Evolutionary conservation across 2,329 filamentous ascomycete species (phyloP), one percentile per base, ranked within the genome.

Genomic region (Aspergillus aculeatus): DNA sequence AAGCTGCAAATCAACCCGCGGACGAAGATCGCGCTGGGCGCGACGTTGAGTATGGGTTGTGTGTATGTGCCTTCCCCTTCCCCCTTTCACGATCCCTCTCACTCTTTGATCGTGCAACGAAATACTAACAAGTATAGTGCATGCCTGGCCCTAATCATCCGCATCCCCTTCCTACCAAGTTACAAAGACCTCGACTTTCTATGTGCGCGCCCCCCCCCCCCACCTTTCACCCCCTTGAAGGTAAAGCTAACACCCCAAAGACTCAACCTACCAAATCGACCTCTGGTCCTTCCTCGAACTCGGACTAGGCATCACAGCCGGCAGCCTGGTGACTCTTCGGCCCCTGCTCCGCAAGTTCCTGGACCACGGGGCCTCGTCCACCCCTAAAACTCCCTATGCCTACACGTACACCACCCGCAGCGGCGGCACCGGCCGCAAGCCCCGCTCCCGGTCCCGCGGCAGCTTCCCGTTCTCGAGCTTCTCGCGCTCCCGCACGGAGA

Each of bases 21-120:
- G 56, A 81, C 78, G 3, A 86, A 85, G 65, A 21, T 81, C 4
- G 76, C 82, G 2, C 73, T 86, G 10, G 78, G 78, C 12, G 74
- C 76, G 2, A 76, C 86, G 23, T 74, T 86, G 29, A 76, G 77
- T 2, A 77, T 86, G 69, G 86, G 82, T 19, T 83, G 82, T 56
- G 75, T 78, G 68, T 69, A 59, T 3, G 66, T 65, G 7, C n/a
- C 23, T 23, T 4, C 23, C 23, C 19, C 2, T 29, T 11, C 1
- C 26, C 26, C 7, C 26, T 29, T 29, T 3, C n/a, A 29, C 26
- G 3, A 29, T 10, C 26, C 9, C 7, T 9, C 26, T 9, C 26
- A 0, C 26, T 29, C 26, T 29, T 29, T 1, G 6, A 29, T 3
- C 26, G 26, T 29, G 26, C 26, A 9, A 9, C 2, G 0, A 29